Conservation (phyloP, 2,329 filamentous ascomycete species). For the Xylaria multiplex region DNA sequence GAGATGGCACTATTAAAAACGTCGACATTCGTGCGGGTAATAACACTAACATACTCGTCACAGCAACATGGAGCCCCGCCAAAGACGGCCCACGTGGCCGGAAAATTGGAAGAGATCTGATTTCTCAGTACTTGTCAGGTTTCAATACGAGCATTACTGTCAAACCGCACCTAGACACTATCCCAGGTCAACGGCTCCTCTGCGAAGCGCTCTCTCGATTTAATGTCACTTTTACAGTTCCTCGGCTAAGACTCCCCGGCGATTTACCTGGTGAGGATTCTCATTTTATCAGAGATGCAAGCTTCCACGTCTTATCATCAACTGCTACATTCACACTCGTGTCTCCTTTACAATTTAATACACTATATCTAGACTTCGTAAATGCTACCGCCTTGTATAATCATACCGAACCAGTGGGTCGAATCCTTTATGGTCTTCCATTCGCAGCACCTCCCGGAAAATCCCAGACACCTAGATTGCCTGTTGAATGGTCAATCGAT, state of each 20-base stretch:
- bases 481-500: conserved; percentile 81
- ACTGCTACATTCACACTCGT: conserved; percentile 85
- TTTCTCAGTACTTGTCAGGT: conserved; percentile 89
- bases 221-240: conserved; percentile 76
- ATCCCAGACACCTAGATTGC: conserved; percentile 77
- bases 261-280: conserved; percentile 58
- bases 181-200: conserved; percentile 78
- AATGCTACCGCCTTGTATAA: conserved; percentile 90
- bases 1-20: conserved; percentile 75
- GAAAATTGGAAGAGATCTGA: conserved; percentile 72
- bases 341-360: conserved; percentile 79
- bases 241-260: conserved; percentile 70
- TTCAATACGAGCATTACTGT: conserved; percentile 84
- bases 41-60: conserved; percentile 75
- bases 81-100: conserved; percentile 71
- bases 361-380: conserved; percentile 79
- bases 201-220: conserved; percentile 78
- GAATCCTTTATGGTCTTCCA: conserved; percentile 77
- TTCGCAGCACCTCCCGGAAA: conserved; percentile 81
- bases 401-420: conserved; percentile 78
- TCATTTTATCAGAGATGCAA: conserved; percentile 85
- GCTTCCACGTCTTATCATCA: conserved; percentile 86
- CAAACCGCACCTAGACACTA: conserved; percentile 73
- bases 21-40: conserved; percentile 72
- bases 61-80: conserved; percentile 78